These are phyloP conservation scores for Athelia sp. DNA, from an alignment of 1,284 basidiomycete genomes.

Conservation along the genomic window DNA sequence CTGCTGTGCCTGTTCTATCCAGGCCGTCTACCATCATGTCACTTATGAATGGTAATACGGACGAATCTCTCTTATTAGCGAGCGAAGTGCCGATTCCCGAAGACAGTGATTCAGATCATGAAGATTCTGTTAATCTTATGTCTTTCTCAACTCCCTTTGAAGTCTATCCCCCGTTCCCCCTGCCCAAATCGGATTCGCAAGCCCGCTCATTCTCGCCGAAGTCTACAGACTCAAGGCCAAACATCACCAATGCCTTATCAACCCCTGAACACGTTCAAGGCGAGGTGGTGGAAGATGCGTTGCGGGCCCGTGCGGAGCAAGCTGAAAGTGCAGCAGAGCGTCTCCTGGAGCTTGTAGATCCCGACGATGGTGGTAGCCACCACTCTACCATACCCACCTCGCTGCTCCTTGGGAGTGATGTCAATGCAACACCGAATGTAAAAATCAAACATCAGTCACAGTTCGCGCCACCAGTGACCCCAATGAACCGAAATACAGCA, in stretches of 20 bases:
- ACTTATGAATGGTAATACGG: slow-evolving; percentile 20
- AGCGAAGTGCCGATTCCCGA: slow-evolving; percentile 68
- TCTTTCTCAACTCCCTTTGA: slow-evolving; percentile 70
- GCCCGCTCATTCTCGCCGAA: slow-evolving; percentile 45
- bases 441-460: slow-evolving; percentile 31
- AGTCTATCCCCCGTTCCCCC: slow-evolving; percentile 31
- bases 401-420: slow-evolving; percentile 42
- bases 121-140: slow-evolving; percentile 54
- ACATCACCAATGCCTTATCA: slow-evolving; percentile 53
- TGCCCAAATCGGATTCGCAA: slow-evolving; percentile 22
- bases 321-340: slow-evolving; percentile 84
- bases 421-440: slow-evolving; percentile 32
- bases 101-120: slow-evolving; percentile 63
- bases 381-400: slow-evolving; percentile 53
- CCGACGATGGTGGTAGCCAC: slow-evolving; percentile 53
- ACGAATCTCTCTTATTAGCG: slow-evolving; percentile 67
- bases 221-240: slow-evolving; percentile 46
- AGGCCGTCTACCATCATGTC: slow-evolving; percentile 35
- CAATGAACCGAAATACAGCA: slow-evolving; percentile 48
- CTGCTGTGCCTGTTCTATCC: slow-evolving; percentile 24
- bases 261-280: slow-evolving; percentile 32
- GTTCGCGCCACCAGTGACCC: slow-evolving; percentile 48
- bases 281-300: slow-evolving; percentile 74
- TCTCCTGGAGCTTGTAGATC: slow-evolving; percentile 73
- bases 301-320: slow-evolving; percentile 81